These are phyloP conservation scores for Sarcodon sp. DNA, from an alignment of 768 basidiomycete genomes.

Conservation along the genomic window DNA sequence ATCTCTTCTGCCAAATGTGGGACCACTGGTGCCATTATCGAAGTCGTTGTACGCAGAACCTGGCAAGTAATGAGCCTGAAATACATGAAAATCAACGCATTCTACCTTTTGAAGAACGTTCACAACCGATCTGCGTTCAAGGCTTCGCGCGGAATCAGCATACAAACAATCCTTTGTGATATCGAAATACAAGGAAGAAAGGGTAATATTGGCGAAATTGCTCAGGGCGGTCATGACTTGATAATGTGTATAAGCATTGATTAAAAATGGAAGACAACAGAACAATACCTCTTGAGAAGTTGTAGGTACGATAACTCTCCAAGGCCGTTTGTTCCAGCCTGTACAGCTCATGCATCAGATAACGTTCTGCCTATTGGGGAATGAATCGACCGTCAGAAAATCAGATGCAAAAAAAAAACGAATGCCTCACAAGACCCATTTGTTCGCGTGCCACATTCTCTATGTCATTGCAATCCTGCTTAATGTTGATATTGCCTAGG, in stretches of 20 bases:
- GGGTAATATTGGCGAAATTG: conserved; percentile 69
- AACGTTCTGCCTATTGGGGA: conserved; percentile 56
- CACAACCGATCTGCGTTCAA: conserved; percentile 49
- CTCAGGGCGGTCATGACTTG: conserved; percentile 61
- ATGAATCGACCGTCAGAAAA: background rate
- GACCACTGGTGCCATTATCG: conserved; percentile 70
- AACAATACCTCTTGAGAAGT: conserved; percentile 68
- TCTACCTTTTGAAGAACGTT: conserved; percentile 62
- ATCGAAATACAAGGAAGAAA: conserved; percentile 90
- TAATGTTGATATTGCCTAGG: conserved; percentile 59
- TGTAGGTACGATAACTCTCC: conserved; percentile 57
- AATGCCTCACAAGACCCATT: conserved; percentile 48
- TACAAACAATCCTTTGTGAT: conserved; percentile 86
- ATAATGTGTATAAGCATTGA: conserved; percentile 3
- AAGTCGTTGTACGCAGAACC: conserved; percentile 56
- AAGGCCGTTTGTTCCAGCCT: conserved; percentile 54
- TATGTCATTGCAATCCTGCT: conserved; percentile 12
- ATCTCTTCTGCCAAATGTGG: conserved; percentile 92
- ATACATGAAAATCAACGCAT: conserved; percentile 11
- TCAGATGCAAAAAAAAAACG: conserved; percentile 2
- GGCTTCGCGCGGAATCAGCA: conserved; percentile 38
- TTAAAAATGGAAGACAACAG: background rate
- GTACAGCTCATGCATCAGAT: conserved; percentile 77
- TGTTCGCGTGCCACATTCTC: conserved; percentile 29
- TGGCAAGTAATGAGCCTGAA: conserved; percentile 13